Evolutionary conservation across 176 grass and related monocot genomes (phyloP).

Genomic region (Oryza punctata): DNA sequence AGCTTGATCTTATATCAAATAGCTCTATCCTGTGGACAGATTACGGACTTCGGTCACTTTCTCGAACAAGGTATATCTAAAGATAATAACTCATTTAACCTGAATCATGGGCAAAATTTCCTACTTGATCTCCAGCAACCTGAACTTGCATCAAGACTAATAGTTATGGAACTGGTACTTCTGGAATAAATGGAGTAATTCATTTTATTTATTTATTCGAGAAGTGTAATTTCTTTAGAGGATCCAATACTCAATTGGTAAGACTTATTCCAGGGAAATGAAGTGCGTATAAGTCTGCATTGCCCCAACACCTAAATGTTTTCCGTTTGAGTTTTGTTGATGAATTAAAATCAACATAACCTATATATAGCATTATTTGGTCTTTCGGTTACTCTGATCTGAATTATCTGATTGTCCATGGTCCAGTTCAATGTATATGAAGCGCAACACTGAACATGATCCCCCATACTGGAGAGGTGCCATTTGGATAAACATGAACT

Average conservation of each 20-base stretch:
- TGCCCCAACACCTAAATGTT: neutral
- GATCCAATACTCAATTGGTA: neutral
- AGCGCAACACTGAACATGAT: constrained; percentile 89
- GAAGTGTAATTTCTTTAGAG: neutral
- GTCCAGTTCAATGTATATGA: constrained; percentile 94
- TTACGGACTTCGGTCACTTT: constrained; percentile 90
- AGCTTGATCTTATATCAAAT: constrained; percentile 84
- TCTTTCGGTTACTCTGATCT: constrained; percentile 8
- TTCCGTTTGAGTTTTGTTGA: constrained; percentile 9
- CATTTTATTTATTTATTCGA: neutral
- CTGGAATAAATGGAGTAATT: neutral
- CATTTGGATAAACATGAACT: constrained; percentile 99
- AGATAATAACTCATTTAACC: neutral
- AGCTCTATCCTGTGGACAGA: constrained; percentile 89
- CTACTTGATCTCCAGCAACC: neutral
- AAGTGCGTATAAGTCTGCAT: neutral
- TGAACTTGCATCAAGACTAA: neutral
- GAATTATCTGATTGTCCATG: constrained; percentile 11
- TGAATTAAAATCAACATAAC: neutral
- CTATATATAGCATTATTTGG: neutral
- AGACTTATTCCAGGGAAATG: neutral
- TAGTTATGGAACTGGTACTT: neutral
- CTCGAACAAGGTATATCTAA: constrained; percentile 71
- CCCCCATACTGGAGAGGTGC: constrained; percentile 96
- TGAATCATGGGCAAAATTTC: neutral